Evolutionary conservation across 1,284 basidiomycete genomes (phyloP).

Genomic region (Sutorius eximius): DNA sequence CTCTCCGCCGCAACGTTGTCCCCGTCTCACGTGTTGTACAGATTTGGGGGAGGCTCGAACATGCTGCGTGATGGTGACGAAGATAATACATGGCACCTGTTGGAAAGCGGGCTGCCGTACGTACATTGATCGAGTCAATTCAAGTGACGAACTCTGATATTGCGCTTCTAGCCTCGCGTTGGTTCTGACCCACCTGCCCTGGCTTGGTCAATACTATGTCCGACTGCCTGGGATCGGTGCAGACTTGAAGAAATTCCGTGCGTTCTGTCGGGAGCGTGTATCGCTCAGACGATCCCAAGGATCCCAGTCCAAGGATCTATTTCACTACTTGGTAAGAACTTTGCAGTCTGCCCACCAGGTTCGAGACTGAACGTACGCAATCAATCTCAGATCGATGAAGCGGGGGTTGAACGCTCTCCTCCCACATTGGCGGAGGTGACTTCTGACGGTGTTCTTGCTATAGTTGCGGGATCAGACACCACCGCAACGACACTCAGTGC

Average conservation of each 20-base stretch:
- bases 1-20: neutral
- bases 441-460: slow-evolving; percentile 48
- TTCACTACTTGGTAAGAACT: slow-evolving; percentile 29
- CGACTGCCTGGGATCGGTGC: slow-evolving; percentile 33
- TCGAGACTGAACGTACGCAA: slow-evolving; percentile 1
- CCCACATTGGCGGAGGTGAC: slow-evolving; percentile 40
- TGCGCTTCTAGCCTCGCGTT: slow-evolving; percentile 33
- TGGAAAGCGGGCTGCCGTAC: slow-evolving; percentile 41
- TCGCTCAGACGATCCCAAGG: slow-evolving; percentile 36
- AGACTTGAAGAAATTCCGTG: slow-evolving; percentile 34
- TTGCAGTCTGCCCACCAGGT: neutral
- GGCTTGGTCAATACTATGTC: slow-evolving; percentile 37
- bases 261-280: slow-evolving; percentile 36
- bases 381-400: slow-evolving; percentile 46
- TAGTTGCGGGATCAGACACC: slow-evolving; percentile 61
- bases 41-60: slow-evolving; percentile 51
- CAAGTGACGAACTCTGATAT: neutral
- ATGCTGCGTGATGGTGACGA: slow-evolving; percentile 44
- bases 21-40: slow-evolving; percentile 21
- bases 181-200: slow-evolving; percentile 44
- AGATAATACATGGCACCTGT: slow-evolving; percentile 37
- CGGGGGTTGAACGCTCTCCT: slow-evolving; percentile 41
- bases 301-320: slow-evolving; percentile 47
- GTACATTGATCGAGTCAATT: slow-evolving; percentile 12
- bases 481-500: slow-evolving; percentile 46